Base-by-base conservation (phyloP, 148 eudicot genomes). In the Polygonum aviculare region DNA sequence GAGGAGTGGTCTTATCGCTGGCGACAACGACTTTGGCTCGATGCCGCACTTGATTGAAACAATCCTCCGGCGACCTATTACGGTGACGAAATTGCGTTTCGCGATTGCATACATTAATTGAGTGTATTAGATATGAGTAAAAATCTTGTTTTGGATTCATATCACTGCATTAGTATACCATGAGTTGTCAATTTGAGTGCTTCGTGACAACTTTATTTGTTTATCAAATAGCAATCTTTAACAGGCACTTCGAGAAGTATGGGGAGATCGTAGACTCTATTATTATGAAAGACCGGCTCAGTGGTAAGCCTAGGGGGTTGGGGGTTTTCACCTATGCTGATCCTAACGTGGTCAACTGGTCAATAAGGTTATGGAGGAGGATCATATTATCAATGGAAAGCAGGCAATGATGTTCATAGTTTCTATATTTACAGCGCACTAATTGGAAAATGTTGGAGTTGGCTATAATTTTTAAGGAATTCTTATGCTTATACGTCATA, bases 291-390 rank as follows among this genome's bases (percentile, higher is more conserved):
- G 95, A 90, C 76, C 84, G 89, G 22, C 75, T 78, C 39, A 86
- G 87, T 5, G 48, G n/a, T n/a, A n/a, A n/a, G n/a, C n/a, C n/a
- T n/a, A n/a, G n/a, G n/a, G n/a, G n/a, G n/a, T n/a, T n/a, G n/a
- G n/a, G 94, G 94, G n/a, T 90, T 90, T 78, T n/a, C 69, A 90
- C 94, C 16, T 88, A 88, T 86, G 89, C 87, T 69, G 92, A 90
- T 67, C 89, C 92, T 39, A 81, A 85, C 9, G 87, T 88, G 48
- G 92, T 88, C 47, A 48, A 3, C 11, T n/a, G n/a, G 92, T 87
- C 47, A 90, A 89, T 73, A 83, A 83, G 78, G 96, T 91, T 81
- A 91, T 91, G 69, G 91, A 84, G 74, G 96, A 89, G 78, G 81
- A 81, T n/a, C 93, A 91, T 74, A 62, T 89, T 72, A 87, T 91